Conservation (phyloP, 768 basidiomycete species). For the Lepiota venenata region DNA sequence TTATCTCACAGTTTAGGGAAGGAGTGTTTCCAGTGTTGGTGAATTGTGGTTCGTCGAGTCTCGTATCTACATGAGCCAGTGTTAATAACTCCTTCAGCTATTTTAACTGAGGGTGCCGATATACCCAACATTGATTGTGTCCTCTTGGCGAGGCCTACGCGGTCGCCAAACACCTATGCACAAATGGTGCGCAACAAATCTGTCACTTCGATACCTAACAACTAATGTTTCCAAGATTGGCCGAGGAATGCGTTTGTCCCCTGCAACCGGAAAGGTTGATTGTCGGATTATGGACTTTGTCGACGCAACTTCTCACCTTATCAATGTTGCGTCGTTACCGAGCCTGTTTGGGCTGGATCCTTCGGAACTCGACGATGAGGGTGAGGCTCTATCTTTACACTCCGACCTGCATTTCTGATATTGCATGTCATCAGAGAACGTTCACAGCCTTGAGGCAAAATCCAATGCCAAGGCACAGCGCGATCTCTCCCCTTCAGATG, state of each 20-base stretch:
- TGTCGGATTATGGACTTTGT: conserved; percentile 93
- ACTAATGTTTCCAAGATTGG: conserved; percentile 63
- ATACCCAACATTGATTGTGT: conserved; percentile 95
- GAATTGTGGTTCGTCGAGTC: conserved; percentile 71
- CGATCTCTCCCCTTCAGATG: neutral
- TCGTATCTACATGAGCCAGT: neutral
- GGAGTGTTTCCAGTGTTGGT: conserved; percentile 82
- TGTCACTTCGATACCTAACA: neutral
- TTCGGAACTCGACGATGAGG: conserved; percentile 56
- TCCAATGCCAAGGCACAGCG: neutral
- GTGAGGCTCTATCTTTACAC: conserved; percentile 33
- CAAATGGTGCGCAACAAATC: conserved; percentile 69
- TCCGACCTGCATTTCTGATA: neutral
- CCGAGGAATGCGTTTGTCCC: conserved; percentile 85
- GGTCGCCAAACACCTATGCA: conserved; percentile 83
- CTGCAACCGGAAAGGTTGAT: conserved; percentile 73
- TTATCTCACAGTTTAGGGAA: conserved; percentile 64
- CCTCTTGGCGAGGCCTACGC: conserved; percentile 82
- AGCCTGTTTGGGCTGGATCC: conserved; percentile 86
- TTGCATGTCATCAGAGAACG: neutral
- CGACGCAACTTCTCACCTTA: conserved; percentile 63
- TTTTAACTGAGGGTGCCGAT: conserved; percentile 92
- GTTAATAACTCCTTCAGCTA: conserved; percentile 40
- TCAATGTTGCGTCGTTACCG: conserved; percentile 74
- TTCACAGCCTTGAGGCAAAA: conserved; percentile 5